Evolutionary conservation across 1,284 basidiomycete species (phyloP), one percentile per base, ranked within the genome.

Genomic region (Sporisorium graminicola): DNA sequence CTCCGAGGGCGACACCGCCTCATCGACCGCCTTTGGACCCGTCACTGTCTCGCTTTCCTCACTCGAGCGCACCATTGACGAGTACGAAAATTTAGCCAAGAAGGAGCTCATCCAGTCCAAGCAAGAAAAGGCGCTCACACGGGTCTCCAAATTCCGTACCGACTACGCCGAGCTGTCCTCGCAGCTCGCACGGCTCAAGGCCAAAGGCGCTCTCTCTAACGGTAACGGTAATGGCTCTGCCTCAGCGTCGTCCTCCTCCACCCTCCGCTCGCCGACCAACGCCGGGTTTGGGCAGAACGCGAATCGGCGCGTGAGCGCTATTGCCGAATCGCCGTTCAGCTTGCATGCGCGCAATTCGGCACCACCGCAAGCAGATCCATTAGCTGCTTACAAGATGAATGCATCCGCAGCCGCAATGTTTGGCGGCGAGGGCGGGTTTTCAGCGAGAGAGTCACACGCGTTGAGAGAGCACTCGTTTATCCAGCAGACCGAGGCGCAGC

Each of bases 391-490:
- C 69, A 76, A 75, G 65, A 79, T 83, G 79, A 82, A 82, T 42
- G 68, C 71, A 2, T 74, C 68, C 13, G 80, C 81, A 5, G 80
- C 80, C 7, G 81, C 81, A 52, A 82, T 82, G 81, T 82, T 82
- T 49, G 80, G 78, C 24, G 29, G 26, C n/a, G 50, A 26, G 1
- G 26, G 26, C 2, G 72, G 61, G 2, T 77, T 68, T 46, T 76
- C 71, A 12, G 72, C 72, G 31, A 50, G 83, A n/a, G 83, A 84
- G 61, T 68, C 60, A 1, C 82, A 83, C 51, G 84, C 84, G 27
- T 65, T 85, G 56, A 65, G 83, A 7, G 84, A 85, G 61, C 84
- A 85, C 57, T 72, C 75, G 18, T 85, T 85, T 56, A 83, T 85
- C 46, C 76, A 83, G 46, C 74, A 83, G 44, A 84, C 84, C 2